Base-by-base conservation (phyloP, 2,329 filamentous ascomycete genomes). In the Trichoderma semiorbis region DNA sequence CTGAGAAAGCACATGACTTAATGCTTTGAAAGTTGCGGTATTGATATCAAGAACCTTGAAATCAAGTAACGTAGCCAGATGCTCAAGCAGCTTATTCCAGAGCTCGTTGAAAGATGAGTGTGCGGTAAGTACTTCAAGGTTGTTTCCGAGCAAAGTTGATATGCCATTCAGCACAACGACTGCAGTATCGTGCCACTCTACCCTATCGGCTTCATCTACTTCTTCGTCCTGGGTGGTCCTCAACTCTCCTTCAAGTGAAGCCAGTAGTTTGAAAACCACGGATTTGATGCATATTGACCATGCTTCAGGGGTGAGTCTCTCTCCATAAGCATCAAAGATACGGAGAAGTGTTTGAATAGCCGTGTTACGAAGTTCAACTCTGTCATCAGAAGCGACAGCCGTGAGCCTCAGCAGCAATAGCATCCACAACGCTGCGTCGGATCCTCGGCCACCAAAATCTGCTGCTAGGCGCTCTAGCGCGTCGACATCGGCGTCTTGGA, bases 281-380 rank as follows among this genome's bases (percentile, higher is more conserved):
- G 89, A 90, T 72, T 92, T 91, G 70, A 97, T 88, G 76, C 94
- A 96, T 32, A 95, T 86, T 62, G 91, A 91, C 95, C 94, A 98
- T 0, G 93, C 91, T 77, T 92, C 89, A 0, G 93, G 86, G 53
- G 88, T 91, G 5, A 98, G 85, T 68, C 92, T 91, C 75, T 95
- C 92, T 12, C 94, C 94, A 74, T 97, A 97, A 1, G 93, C 94
- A 79, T 97, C 94, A 74, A 98, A 94, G 24, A 98, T 97, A 60
- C 94, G 89, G 70, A 98, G 87, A 4, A 98, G 84, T 0, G 95
- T 98, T 79, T 98, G 95, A 26, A 98, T 93, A 1, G 95, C 94
- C 84, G 93, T 94, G 76, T 95, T 95, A 57, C 93, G 88, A 57
- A 96, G 85, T 78, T 97, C 94, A 3, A 92, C 83, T 61, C 92